Evolutionary conservation across 2,329 filamentous ascomycete genomes (phyloP).

Genomic region (Fusarium heterosporum): DNA sequence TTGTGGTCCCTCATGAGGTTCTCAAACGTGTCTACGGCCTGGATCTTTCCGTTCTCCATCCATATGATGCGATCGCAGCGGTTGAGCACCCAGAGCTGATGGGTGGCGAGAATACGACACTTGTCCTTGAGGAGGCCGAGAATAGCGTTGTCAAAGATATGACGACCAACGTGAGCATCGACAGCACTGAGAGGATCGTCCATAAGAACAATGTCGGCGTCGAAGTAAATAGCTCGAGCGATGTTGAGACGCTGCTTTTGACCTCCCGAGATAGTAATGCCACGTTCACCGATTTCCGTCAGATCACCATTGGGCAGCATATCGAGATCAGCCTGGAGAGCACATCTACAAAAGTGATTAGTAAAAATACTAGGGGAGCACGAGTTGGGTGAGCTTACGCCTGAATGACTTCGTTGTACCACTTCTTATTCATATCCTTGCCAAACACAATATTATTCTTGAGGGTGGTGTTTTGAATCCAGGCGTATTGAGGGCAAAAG

Average conservation of each 20-base stretch:
- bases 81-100: conserved; percentile 92
- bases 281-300: conserved; percentile 95
- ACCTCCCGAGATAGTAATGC: conserved; percentile 94
- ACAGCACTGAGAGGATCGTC: conserved; percentile 77
- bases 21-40: conserved; percentile 88
- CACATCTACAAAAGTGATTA: conserved; percentile 67
- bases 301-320: conserved; percentile 91
- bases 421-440: conserved; percentile 76
- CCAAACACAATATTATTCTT: conserved; percentile 93
- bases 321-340: conserved; percentile 84
- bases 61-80: conserved; percentile 93
- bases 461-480: conserved; percentile 94
- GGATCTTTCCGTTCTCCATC: conserved; percentile 88
- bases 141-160: conserved; percentile 95
- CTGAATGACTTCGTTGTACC: conserved; percentile 87
- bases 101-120: conserved; percentile 90
- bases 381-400: conserved; percentile 61
- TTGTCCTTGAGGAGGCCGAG: conserved; percentile 89
- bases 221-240: conserved; percentile 80
- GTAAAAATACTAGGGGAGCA: not conserved
- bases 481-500: conserved; percentile 96
- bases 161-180: conserved; percentile 75
- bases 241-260: conserved; percentile 97
- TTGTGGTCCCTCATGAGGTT: conserved; percentile 84
- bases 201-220: conserved; percentile 75